phyloP scores from a whole-genome alignment of 352 stramenopile species.

The Globisporangium camurandrum region DNA sequence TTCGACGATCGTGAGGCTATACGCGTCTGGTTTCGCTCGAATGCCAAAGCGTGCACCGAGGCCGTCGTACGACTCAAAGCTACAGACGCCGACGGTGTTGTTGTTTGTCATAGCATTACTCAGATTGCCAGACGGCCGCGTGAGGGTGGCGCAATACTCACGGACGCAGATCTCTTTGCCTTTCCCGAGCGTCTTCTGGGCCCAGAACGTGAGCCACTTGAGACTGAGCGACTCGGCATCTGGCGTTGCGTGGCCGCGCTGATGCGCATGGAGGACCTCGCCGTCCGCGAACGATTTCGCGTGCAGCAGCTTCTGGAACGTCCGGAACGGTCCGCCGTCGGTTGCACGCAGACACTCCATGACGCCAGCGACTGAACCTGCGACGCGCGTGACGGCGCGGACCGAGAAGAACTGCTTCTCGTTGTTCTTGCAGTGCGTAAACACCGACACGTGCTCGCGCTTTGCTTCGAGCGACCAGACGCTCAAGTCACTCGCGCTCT shows the following conservation, averaged over 20 bases:
- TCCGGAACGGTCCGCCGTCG: constrained; percentile 45
- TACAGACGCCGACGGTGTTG: constrained; percentile 55
- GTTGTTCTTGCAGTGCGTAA: constrained; percentile 80
- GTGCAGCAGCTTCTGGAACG: constrained; percentile 74
- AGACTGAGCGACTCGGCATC: constrained; percentile 64
- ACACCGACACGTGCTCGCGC: constrained; percentile 59
- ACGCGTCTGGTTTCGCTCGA: constrained; percentile 61
- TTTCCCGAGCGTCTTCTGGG: constrained; percentile 64
- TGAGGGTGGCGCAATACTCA: constrained; percentile 67
- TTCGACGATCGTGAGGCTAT: constrained; percentile 75
- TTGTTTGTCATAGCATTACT: too few species aligned
- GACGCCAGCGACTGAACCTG: constrained; percentile 60
- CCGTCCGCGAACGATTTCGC: constrained; percentile 67
- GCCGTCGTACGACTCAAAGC: constrained; percentile 82
- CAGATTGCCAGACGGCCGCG: too few species aligned
- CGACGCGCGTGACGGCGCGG: constrained; percentile 57
- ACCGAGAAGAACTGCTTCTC: constrained; percentile 70
- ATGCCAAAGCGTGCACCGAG: constrained; percentile 63
- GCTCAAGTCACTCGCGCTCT: constrained; percentile 57
- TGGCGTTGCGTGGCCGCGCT: constrained; percentile 15
- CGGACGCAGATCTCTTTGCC: constrained; percentile 80
- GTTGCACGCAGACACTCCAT: constrained; percentile 68
- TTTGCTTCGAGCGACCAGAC: constrained; percentile 69
- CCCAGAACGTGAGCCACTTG: constrained; percentile 80
- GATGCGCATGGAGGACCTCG: constrained; percentile 68